Base-by-base conservation (phyloP, 2,329 filamentous ascomycete species). In the Cladosporium austrohemisphaericum region DNA sequence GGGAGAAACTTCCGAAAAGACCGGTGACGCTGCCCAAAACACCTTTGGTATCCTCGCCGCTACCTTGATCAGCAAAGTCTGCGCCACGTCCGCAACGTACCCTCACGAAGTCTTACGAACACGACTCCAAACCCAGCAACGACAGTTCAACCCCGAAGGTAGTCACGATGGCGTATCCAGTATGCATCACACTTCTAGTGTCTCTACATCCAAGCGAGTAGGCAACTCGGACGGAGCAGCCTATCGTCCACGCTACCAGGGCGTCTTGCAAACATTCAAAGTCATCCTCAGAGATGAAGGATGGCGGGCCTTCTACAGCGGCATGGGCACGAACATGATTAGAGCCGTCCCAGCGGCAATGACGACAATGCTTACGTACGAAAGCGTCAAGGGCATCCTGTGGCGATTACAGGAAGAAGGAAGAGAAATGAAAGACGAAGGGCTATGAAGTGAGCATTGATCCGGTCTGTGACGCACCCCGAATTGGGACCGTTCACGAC, bases 301-400 rank as follows among this genome's bases (percentile, higher is more conserved):
- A 5, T 96, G 92, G 91, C 79, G 86, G 54, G 92, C 92, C 3
- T 97, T 98, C 62, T 98, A 98, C 67, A 92, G 91, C 19, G 93
- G 93, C 28, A 89, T 98, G 76, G 93, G 93, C 29, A 95, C 92
- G 41, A 98, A 98, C 71, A 88, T 98, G 82, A 89, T 97, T 76
- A 81, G 93, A 50, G 93, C 93, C 6, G 85, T 98, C 10, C 93
- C 93, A 25, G 90, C 93, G 18, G 92, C 93, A 16, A 95, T 95
- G 62, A 95, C 95, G 20, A 98, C 93, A 3, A 94, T 98, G 85
- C 77, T 97, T 65, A 97, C 92, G 10, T 98, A 95, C 65, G 93
- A 98, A 71, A 93, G 85, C 57, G 66, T 85, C 51, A 76, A 77
- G 57, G 77, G 77, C 52, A 65, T 71, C 13, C 73, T 82, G 48